Evolutionary conservation across 2,329 filamentous ascomycete species (phyloP).

Genomic region (Xylaria sp.): DNA sequence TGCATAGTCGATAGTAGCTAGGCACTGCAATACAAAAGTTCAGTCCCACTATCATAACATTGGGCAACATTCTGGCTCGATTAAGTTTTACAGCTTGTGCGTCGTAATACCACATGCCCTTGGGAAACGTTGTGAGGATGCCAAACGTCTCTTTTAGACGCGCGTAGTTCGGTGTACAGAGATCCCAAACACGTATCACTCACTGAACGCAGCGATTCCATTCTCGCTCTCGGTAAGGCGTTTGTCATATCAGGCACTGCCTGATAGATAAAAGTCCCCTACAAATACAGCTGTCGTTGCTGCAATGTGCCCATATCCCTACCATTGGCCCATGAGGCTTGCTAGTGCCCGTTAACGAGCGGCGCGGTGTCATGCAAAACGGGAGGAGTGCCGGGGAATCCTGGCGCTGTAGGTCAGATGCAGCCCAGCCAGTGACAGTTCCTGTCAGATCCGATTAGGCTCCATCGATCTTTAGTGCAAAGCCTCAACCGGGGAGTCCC

Average conservation of each 20-base stretch:
- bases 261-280: not conserved
- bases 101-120: not conserved
- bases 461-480: slow-evolving; percentile 22
- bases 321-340: slow-evolving; percentile 16
- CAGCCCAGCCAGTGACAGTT: slow-evolving; percentile 30
- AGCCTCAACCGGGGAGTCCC: not conserved
- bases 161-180: slow-evolving; percentile 17
- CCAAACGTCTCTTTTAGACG: slow-evolving; percentile 5
- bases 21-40: not conserved
- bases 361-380: slow-evolving; percentile 23
- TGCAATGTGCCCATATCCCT: slow-evolving; percentile 4
- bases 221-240: slow-evolving; percentile 21
- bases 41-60: not conserved
- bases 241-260: slow-evolving; percentile 10
- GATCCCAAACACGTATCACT: slow-evolving; percentile 21
- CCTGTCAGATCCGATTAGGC: slow-evolving; percentile 33
- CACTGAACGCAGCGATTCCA: not conserved
- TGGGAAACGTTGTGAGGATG: not conserved
- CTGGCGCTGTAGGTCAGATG: slow-evolving; percentile 33
- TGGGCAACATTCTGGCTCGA: not conserved
- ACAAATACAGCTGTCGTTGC: not conserved
- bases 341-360: slow-evolving; percentile 26
- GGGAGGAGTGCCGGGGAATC: slow-evolving; percentile 33
- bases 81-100: not conserved
- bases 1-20: not conserved